phyloP scores from a whole-genome alignment of 257 asterid species.

The Hygrophila difformis region DNA sequence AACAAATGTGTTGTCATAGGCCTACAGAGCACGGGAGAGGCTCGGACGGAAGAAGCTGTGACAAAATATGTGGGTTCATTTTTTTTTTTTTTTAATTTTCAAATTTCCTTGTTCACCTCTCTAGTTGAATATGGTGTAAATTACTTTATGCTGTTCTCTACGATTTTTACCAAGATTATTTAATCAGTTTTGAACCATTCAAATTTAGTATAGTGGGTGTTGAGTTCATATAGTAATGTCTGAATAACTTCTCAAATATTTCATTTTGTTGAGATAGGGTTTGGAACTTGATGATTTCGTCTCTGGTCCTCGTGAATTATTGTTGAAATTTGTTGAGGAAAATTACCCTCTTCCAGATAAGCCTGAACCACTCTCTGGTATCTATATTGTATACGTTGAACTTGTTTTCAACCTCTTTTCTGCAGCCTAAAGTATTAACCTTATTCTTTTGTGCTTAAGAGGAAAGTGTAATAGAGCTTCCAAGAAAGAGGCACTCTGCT shows the following conservation, averaged over 20 bases:
- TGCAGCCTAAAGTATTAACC: conserved; percentile 17
- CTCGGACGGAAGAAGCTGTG: conserved; percentile 93
- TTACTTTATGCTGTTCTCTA: too few species aligned
- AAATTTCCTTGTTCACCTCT: not conserved
- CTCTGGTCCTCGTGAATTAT: conserved; percentile 96
- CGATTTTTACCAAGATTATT: too few species aligned
- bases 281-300: conserved; percentile 92
- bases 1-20: conserved; percentile 89
- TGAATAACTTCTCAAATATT: conserved; percentile 21
- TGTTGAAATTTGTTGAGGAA: conserved; percentile 94
- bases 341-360: conserved; percentile 91
- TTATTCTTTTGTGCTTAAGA: conserved; percentile 31
- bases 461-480: conserved; percentile 81
- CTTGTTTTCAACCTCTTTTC: conserved; percentile 16
- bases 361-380: conserved; percentile 90
- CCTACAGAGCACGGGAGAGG: conserved; percentile 98
- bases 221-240: conserved; percentile 5
- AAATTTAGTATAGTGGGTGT: conserved; percentile 2
- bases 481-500: conserved; percentile 81
- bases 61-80: conserved; percentile 71
- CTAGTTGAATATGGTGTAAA: too few species aligned
- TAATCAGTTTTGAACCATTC: too few species aligned
- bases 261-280: conserved; percentile 44
- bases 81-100: not conserved
- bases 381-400: conserved; percentile 15